Evolutionary conservation across 305 asterid genomes (phyloP).

Genomic region (Solanum hybrid): DNA sequence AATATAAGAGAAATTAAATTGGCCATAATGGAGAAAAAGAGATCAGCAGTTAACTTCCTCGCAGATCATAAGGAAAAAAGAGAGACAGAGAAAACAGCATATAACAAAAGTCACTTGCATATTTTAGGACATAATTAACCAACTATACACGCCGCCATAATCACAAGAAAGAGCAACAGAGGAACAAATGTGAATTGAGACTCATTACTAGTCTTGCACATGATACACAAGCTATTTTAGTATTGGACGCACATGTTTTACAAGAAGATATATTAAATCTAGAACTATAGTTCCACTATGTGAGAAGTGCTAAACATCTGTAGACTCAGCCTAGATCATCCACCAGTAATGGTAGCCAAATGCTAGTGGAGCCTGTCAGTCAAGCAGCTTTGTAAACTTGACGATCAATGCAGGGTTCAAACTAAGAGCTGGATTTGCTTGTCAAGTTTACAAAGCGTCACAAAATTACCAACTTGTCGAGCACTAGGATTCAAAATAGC

Average conservation of each 20-base stretch:
- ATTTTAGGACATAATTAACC: not conserved
- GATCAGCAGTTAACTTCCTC: not conserved
- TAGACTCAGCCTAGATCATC: not conserved
- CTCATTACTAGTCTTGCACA: not conserved
- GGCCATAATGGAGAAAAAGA: not conserved
- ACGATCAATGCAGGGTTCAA: not conserved
- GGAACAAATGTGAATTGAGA: not conserved
- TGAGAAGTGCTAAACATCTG: not conserved
- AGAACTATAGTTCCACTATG: not conserved
- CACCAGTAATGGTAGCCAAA: not conserved
- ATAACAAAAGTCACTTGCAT: not conserved
- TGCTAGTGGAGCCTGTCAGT: not conserved
- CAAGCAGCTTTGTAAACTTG: not conserved
- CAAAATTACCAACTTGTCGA: not conserved
- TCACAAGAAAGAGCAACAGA: not conserved
- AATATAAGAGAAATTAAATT: slow-evolving; percentile 5
- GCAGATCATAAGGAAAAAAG: not conserved
- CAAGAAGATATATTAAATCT: not conserved
- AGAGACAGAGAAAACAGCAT: not conserved
- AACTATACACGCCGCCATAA: not conserved
- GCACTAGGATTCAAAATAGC: not conserved
- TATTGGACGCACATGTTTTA: not conserved
- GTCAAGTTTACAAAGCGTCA: not conserved
- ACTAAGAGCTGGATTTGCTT: not conserved
- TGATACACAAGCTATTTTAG: not conserved